Evolutionary conservation across 2,329 filamentous ascomycete species (phyloP), one percentile per base, ranked within the genome.

Genomic region (Fusarium sororula): DNA sequence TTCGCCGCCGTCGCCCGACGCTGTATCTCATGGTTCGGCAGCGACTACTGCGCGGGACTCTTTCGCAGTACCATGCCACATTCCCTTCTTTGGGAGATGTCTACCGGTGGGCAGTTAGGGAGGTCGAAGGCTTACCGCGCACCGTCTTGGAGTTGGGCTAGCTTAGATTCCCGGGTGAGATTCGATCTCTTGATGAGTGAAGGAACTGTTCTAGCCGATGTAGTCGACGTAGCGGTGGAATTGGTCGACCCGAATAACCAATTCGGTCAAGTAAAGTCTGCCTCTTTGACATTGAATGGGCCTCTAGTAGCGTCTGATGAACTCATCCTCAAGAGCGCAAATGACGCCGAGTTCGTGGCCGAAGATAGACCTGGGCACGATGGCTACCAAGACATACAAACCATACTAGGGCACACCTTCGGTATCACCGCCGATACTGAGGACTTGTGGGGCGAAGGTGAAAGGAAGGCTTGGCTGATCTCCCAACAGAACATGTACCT

Each of bases 101-200:
- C 18, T 18, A 13, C 14, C 3, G 1, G 14, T 18, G n/a, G n/a
- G 4, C 7, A 5, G 1, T 14, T 48, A 14, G 28, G 20, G 42
- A 30, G 55, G 3, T 32, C 55, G 1, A 15, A 28, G 12, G 30
- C 7, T 18, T 64, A 61, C 12, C 61, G 44, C 4, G 54, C 54
- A 7, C 59, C 59, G 17, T 57, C 59, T 7, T 63, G 59, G 59
- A 63, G 51, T 18, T 63, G 59, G 59, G 59, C 51, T 4, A 58
- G 22, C 41, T 12, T 63, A 7, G 59, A 63, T 37, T 12, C 32
- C n/a, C 41, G 32, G 10, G 32, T 63, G 1, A 15, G 5, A 8
- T 63, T 47, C 10, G 6, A 6, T 26, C 9, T 45, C 7, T 14
- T 57, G 35, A 9, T 4, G 35, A 1, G 6, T 1, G 24, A 63